phyloP scores from a whole-genome alignment of 306 rosid genomes.

The Comarum palustre region DNA sequence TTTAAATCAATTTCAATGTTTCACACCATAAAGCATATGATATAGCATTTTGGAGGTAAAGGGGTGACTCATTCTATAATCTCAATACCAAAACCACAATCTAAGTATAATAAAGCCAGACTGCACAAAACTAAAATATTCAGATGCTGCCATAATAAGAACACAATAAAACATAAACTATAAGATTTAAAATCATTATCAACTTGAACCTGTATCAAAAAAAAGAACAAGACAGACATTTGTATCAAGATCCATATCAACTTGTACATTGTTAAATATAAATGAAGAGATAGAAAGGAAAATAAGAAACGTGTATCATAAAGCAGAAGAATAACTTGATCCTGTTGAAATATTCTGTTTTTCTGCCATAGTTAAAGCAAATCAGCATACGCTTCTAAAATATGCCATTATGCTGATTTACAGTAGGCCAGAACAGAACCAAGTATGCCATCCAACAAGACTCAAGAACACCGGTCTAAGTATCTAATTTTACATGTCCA shows the following conservation, averaged over 20 bases:
- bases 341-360: not conserved
- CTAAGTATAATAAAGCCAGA: not conserved
- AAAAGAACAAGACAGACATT: not conserved
- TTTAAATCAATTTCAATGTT: slow-evolving; percentile 25
- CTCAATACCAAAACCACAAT: slow-evolving; percentile 1
- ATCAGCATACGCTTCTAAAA: not conserved
- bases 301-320: not conserved
- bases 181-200: not conserved
- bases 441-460: not conserved
- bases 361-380: not conserved
- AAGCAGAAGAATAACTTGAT: not conserved
- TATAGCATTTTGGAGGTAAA: not conserved
- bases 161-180: too few relatives aligned
- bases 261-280: not conserved
- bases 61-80: not conserved
- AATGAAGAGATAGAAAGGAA: not conserved
- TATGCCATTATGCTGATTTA: too few relatives aligned
- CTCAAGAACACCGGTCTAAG: slow-evolving; percentile 7
- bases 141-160: not conserved
- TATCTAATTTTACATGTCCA: not conserved
- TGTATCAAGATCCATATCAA: not conserved
- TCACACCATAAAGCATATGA: slow-evolving; percentile 8
- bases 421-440: slow-evolving; percentile 22
- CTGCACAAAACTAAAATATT: not conserved
- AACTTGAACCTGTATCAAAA: too few relatives aligned